These are phyloP conservation scores for Pseudoturritis turrita DNA, from an alignment of 345 rosid species.

Conservation along the genomic window DNA sequence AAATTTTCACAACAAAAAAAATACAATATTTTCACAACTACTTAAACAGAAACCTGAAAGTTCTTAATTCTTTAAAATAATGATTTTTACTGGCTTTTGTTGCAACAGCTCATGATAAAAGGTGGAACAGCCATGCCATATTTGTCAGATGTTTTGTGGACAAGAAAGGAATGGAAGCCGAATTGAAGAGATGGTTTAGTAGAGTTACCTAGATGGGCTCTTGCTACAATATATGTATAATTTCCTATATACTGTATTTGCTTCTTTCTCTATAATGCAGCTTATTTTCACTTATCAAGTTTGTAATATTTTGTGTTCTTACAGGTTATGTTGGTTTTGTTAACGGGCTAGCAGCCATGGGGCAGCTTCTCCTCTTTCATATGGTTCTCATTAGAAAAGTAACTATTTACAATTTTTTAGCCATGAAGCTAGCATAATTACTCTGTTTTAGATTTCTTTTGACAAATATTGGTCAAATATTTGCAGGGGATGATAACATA, in stretches of 20 bases:
- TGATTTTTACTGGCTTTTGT: neutral
- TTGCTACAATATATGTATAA: constrained; percentile 68
- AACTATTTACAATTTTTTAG: constrained; percentile 10
- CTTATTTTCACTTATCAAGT: neutral
- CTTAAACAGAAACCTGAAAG: neutral
- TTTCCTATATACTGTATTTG: neutral
- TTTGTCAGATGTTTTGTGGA: constrained; percentile 77
- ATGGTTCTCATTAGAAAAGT: constrained; percentile 95
- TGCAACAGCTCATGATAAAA: constrained; percentile 58
- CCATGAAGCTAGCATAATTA: neutral
- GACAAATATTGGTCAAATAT: constrained; percentile 5
- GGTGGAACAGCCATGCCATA: constrained; percentile 76
- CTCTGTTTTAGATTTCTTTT: constrained; percentile 2
- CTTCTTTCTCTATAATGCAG: neutral
- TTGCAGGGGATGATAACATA: constrained; percentile 93
- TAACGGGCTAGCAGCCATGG: constrained; percentile 90
- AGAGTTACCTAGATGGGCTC: constrained; percentile 63
- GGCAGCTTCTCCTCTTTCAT: constrained; percentile 94
- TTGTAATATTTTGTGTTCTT: constrained; percentile 14
- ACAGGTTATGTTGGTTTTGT: constrained; percentile 66
- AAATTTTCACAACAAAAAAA: no score
- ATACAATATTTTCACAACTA: no score
- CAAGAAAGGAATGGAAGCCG: constrained; percentile 70
- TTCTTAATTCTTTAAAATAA: neutral
- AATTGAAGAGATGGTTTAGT: constrained; percentile 45